Evolutionary conservation across 2,329 filamentous ascomycete species (phyloP), one percentile per base, ranked within the genome.

Genomic region (Rhynchosporium secalis): DNA sequence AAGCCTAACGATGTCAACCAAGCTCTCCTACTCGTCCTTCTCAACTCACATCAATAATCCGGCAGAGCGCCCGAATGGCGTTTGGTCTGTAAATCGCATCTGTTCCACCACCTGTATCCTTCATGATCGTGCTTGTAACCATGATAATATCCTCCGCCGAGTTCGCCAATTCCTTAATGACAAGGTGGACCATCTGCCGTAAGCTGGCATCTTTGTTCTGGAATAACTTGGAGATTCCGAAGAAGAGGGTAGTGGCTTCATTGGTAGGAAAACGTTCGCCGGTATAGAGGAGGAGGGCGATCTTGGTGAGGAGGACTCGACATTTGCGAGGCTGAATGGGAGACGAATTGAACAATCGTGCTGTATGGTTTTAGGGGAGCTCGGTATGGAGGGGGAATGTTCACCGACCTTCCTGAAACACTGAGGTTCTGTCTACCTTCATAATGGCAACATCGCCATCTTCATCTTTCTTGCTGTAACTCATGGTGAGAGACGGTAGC

Each of bases 81-180:
- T 99, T 99, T 58, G 95, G 92, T 72, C 95, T 86, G 81, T 93
- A 97, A 61, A 97, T 87, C 58, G 93, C 89, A 75, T 98, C 95
- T 73, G 92, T 97, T 73, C 93, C 91, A 67, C 96, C 92, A 58
- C 93, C 92, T 10, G 94, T 97, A 77, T 99, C 95, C 82, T 99
- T 99, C 95, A 98, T 99, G 72, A 99, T 97, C 71, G 94, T 97
- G 78, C 92, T 96, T 20, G 95, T 99, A 66, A 97, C 95, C 95
- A 99, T 98, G 76, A 99, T 99, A 68, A 97, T 96, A 83, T 99
- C 95, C 80, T 98, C 92, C 63, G 95, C 95, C 29, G 92, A 96
- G 77, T 88, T 87, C 70, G 94, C 92, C 73, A 99, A 83, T 84
- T 99, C 95, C 86, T 98, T 99, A 81, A 98, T 91, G 75, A 97